These are phyloP conservation scores for Suillus alpinus DNA, from an alignment of 768 basidiomycete genomes.

Conservation along the genomic window DNA sequence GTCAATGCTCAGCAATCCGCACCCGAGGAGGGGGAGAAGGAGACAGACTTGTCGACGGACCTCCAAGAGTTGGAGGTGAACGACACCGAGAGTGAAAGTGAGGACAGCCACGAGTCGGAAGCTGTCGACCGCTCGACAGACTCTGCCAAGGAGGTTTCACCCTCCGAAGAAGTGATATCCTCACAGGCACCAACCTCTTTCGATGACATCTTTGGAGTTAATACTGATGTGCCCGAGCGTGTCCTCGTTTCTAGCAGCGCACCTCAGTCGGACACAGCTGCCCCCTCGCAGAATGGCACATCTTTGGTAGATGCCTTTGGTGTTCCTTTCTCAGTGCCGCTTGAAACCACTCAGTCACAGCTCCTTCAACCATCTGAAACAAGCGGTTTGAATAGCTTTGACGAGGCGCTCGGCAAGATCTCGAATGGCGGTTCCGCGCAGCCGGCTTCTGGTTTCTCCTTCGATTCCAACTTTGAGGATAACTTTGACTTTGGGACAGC, in stretches of 20 bases:
- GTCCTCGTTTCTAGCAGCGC: slow-evolving; percentile 18
- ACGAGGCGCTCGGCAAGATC: slow-evolving; percentile 68
- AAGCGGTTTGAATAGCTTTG: slow-evolving; percentile 56
- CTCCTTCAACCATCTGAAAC: slow-evolving; percentile 16
- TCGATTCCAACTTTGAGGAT: slow-evolving; percentile 64
- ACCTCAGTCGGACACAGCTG: slow-evolving; percentile 17
- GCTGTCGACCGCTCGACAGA: slow-evolving; percentile 2
- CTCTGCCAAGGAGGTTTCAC: slow-evolving; percentile 1
- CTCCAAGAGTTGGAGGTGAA: slow-evolving; percentile 58
- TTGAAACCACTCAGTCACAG: slow-evolving; percentile 14
- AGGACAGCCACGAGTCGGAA: slow-evolving; percentile 29
- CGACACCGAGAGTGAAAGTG: slow-evolving; percentile 53
- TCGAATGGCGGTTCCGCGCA: slow-evolving; percentile 36
- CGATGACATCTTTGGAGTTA: slow-evolving; percentile 54
- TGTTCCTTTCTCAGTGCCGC: slow-evolving; percentile 20
- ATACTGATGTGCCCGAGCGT: slow-evolving; percentile 18
- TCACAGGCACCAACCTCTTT: slow-evolving; percentile 35
- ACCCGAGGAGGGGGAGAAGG: slow-evolving; percentile 22
- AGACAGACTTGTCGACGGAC: slow-evolving; percentile 51
- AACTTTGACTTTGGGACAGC: slow-evolving; percentile 61
- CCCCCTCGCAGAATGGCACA: slow-evolving; percentile 14
- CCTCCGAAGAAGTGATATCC: slow-evolving; percentile 12
- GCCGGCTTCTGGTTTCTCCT: slow-evolving; percentile 45
- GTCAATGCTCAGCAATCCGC: slow-evolving; percentile 12
- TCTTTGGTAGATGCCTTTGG: slow-evolving; percentile 41